Evolutionary conservation across 176 grass and related monocot species (phyloP).

Genomic region (Hordeum marinum): DNA sequence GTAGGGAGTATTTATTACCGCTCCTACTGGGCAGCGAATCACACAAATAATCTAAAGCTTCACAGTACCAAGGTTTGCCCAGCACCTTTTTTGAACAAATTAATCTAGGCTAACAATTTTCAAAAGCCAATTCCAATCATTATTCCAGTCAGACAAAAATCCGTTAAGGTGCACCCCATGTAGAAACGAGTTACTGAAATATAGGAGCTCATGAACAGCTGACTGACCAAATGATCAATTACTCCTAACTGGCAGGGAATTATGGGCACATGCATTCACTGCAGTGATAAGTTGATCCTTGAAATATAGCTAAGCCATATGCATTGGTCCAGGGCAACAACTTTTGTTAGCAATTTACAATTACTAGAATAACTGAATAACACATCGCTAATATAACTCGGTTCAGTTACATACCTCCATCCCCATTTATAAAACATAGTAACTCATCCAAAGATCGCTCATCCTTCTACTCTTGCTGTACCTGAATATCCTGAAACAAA

Average conservation of each 20-base stretch:
- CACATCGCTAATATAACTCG: conserved; percentile 50
- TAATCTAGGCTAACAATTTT: not conserved
- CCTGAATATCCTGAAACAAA: conserved; percentile 72
- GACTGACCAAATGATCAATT: not conserved
- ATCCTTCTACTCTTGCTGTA: conserved; percentile 75
- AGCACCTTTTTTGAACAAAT: not conserved
- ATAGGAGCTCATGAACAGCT: not conserved
- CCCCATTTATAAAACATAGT: conserved; percentile 98
- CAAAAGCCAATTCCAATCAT: not conserved
- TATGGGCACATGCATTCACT: not conserved
- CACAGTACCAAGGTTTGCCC: not conserved
- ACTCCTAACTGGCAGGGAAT: not conserved
- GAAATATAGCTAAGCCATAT: not conserved
- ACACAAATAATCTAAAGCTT: not conserved
- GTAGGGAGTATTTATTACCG: not conserved
- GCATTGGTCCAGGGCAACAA: not conserved
- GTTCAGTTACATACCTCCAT: conserved; percentile 86
- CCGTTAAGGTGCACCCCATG: not conserved
- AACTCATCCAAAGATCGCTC: conserved; percentile 98
- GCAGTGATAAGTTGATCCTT: not conserved
- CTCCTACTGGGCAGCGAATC: not conserved
- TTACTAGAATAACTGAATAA: conserved; percentile 12
- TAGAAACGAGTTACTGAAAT: not conserved
- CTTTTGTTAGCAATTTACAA: not conserved
- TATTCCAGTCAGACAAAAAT: not conserved